These are phyloP conservation scores for Scheffersomyces cryptocercus DNA, from an alignment of 1,139 yeast species.

Conservation along the genomic window DNA sequence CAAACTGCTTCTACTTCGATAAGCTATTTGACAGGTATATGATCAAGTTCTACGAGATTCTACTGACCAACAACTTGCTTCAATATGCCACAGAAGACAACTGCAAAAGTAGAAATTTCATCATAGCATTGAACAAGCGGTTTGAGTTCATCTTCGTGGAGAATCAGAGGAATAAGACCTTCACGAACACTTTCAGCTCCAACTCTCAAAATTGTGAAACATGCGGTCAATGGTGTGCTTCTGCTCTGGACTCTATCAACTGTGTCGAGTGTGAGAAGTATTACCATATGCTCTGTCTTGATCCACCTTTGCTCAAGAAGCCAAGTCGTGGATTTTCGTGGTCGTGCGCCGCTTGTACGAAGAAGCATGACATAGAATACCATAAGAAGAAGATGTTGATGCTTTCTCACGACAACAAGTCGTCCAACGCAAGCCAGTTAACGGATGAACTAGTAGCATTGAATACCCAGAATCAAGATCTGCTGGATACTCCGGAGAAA, in stretches of 20 bases:
- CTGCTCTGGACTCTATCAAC: conserved; percentile 69
- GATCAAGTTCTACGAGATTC: conserved; percentile 76
- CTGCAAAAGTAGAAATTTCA: conserved; percentile 56
- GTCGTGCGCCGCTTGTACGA: conserved; percentile 85
- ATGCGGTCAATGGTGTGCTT: conserved; percentile 80
- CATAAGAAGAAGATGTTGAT: conserved; percentile 37
- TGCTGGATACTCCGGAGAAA: neutral
- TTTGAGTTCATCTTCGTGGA: conserved; percentile 79
- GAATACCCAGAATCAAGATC: conserved; percentile 7
- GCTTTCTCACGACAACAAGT: conserved; percentile 47
- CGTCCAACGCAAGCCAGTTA: conserved; percentile 39
- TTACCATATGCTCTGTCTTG: conserved; percentile 83
- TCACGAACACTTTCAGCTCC: conserved; percentile 62
- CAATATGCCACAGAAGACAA: conserved; percentile 58
- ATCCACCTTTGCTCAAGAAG: conserved; percentile 77
- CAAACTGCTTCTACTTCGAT: conserved; percentile 83
- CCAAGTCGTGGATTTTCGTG: conserved; percentile 91
- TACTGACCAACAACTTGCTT: conserved; percentile 39
- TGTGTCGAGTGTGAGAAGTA: conserved; percentile 76
- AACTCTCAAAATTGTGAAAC: conserved; percentile 58
- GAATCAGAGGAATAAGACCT: conserved; percentile 63
- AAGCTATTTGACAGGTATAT: conserved; percentile 86
- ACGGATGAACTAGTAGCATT: conserved; percentile 24
- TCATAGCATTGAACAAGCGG: conserved; percentile 63
- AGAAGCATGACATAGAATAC: conserved; percentile 42